Conservation (phyloP, 306 rosid genomes). For the Erythrophleum fordii region DNA sequence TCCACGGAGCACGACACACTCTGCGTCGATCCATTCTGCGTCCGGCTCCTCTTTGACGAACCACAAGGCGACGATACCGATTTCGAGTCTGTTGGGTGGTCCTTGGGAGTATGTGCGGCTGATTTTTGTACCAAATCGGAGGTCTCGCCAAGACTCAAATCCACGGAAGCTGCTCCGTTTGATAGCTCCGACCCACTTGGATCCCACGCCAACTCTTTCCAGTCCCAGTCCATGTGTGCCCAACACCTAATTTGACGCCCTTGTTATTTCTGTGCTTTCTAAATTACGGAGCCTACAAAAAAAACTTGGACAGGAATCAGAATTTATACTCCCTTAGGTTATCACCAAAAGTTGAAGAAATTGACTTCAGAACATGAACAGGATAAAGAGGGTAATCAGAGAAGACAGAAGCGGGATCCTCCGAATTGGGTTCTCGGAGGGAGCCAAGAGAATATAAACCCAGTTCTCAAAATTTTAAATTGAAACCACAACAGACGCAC, state of each 20-base stretch:
- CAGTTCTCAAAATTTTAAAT: constrained; percentile 34
- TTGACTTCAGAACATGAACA: constrained; percentile 42
- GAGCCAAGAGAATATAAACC: constrained; percentile 51
- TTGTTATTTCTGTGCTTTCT: constrained; percentile 24
- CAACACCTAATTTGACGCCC: constrained; percentile 21
- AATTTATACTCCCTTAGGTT: constrained; percentile 24
- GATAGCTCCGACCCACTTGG: constrained; percentile 50
- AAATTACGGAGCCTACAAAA: constrained; percentile 48
- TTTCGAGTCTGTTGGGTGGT: constrained; percentile 10
- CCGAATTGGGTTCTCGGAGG: constrained; percentile 45
- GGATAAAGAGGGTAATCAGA: constrained; percentile 35
- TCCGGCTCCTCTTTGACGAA: constrained; percentile 61
- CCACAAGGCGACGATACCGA: constrained; percentile 46
- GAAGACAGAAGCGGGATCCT: constrained; percentile 24
- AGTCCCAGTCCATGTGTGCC: constrained; percentile 82
- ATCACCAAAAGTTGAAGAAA: constrained; percentile 35
- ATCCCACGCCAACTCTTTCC: constrained; percentile 74
- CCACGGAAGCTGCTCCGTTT: constrained; percentile 45
- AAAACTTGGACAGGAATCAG: constrained; percentile 50
- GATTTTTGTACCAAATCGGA: constrained; percentile 44
- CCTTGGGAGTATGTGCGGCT: not conserved
- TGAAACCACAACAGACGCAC: constrained; percentile 39
- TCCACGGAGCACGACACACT: constrained; percentile 73
- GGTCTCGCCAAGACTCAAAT: constrained; percentile 51
- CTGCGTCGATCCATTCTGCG: constrained; percentile 48